phyloP scores from a whole-genome alignment of 192 early-diverging fungal genomes.

The Gonapodya sp. region DNA sequence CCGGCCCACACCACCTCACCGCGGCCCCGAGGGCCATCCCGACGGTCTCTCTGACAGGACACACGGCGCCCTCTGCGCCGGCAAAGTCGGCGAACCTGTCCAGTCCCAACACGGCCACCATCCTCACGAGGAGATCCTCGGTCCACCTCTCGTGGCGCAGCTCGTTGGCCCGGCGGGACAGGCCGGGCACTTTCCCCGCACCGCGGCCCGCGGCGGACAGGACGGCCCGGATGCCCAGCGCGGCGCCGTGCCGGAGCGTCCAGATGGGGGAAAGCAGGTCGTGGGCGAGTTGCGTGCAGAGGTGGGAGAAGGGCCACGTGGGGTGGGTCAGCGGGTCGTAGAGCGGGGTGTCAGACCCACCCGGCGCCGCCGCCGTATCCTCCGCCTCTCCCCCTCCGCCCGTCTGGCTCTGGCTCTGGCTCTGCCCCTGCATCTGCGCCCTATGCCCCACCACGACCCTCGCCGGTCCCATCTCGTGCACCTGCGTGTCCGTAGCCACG shows the following conservation, averaged over 20 bases:
- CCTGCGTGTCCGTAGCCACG: background rate
- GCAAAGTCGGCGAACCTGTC: slow-evolving; percentile 97
- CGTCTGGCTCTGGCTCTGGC: background rate
- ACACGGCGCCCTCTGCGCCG: slow-evolving; percentile 54
- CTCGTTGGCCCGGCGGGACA: slow-evolving; percentile 37
- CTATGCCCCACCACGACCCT: background rate
- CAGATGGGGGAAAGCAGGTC: slow-evolving; percentile 68
- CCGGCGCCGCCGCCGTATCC: background rate
- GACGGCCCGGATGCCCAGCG: slow-evolving; percentile 70
- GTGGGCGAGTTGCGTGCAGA: slow-evolving; percentile 57
- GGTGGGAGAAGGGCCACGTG: slow-evolving; percentile 6
- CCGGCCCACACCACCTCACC: slow-evolving; percentile 38
- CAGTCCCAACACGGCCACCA: slow-evolving; percentile 88
- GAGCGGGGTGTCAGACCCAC: background rate
- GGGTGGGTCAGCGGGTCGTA: slow-evolving; percentile 4
- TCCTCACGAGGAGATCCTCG: slow-evolving; percentile 76
- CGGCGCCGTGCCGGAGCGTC: slow-evolving; percentile 94
- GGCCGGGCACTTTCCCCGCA: background rate
- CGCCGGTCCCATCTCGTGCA: too few relatives aligned
- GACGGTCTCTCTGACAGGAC: slow-evolving; percentile 18
- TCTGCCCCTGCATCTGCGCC: too few relatives aligned
- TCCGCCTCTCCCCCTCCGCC: background rate
- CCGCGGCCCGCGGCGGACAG: slow-evolving; percentile 1
- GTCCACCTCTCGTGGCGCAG: slow-evolving; percentile 64
- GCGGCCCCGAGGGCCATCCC: slow-evolving; percentile 56